A percentile compares a stretch with the other conserved stretches of the same genome.
phyloP scores from a whole-genome alignment of 371 early-diverging fungal species.

The Mortierella sp. region DNA sequence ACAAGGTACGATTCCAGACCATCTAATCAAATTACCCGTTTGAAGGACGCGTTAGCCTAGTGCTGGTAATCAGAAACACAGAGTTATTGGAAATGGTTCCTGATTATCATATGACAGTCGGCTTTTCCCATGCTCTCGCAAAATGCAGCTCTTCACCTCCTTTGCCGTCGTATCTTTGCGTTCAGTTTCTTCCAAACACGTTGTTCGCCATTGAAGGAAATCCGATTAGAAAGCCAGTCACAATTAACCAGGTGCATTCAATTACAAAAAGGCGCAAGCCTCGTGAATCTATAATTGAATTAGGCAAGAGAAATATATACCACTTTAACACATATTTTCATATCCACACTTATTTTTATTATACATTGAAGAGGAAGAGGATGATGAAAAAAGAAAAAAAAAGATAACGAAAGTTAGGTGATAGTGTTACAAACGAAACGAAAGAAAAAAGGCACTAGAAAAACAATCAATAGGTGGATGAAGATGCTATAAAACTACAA shows the following conservation, averaged over 20 bases:
- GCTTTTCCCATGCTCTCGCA: not conserved
- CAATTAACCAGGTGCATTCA: too few relatives aligned
- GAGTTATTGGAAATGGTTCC: not conserved
- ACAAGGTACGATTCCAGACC: too few relatives aligned
- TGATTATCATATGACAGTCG: not conserved
- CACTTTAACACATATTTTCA: too few relatives aligned
- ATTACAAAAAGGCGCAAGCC: too few relatives aligned
- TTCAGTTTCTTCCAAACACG: not conserved
- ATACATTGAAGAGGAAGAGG: too few relatives aligned
- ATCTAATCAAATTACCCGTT: too few relatives aligned
- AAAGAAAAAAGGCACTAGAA: conserved; percentile 51
- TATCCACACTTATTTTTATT: too few relatives aligned
- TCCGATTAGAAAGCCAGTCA: not conserved
- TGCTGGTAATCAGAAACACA: too few relatives aligned
- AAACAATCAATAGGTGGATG: not conserved
- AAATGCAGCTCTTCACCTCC: not conserved
- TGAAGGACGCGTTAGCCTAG: too few relatives aligned
- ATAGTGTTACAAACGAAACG: conserved; percentile 38
- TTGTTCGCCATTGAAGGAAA: not conserved
- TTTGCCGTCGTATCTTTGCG: not conserved
- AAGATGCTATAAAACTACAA: conserved; percentile 3
- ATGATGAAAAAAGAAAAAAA: too few relatives aligned
- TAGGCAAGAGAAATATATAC: too few relatives aligned
- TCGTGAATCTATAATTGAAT: too few relatives aligned
- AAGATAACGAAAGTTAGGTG: not conserved